Base-by-base conservation (phyloP, 176 grass and related monocot genomes). In the Carex scoparia region DNA sequence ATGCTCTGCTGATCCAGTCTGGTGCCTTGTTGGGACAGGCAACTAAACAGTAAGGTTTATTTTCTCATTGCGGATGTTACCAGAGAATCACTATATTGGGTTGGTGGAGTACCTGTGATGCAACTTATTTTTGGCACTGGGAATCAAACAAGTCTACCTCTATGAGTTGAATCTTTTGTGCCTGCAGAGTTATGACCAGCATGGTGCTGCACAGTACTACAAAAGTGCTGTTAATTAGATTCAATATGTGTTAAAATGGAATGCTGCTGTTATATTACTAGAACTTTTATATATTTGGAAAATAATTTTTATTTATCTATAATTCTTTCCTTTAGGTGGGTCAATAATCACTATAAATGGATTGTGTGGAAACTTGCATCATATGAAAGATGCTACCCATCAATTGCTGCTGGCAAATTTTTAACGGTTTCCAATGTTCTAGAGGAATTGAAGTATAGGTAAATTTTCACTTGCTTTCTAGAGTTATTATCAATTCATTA, bases 391-490 rank as follows among this genome's bases (percentile, higher is more conserved):
- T 90, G 89, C 81, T 97, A 93, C 66, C 87, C 91, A 68, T 79
- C 69, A 87, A 86, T 82, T 89, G 85, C 84, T 89, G 85, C 82
- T 76, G 88, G 91, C 66, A 95, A 92, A 73, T 95, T 91, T 84
- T 88, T 98, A 86, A 92, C 90, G 27, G 88, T 92, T 87, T 84
- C 67, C 65, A 98, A 95, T 89, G 93, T 95, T 90, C 86, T 92
- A 53, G 91, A 98, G 40, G 96, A 98, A 89, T 85, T 98, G 67
- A 95, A 92, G 72, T 95, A 95, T 71, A 90, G 96, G 96, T 95
- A 70, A 86, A 81, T 78, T 87, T 13, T 79, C 30, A 44, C 38
- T 57, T 78, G 28, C 12, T 78, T 35, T 78, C 51, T 18, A 44
- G 51, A 57, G 13, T 56, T 33, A 37, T n/a, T 56, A 3, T 57